Evolutionary conservation across 345 rosid species (phyloP), one percentile per base, ranked within the genome.

Genomic region (Theobroma cacao): DNA sequence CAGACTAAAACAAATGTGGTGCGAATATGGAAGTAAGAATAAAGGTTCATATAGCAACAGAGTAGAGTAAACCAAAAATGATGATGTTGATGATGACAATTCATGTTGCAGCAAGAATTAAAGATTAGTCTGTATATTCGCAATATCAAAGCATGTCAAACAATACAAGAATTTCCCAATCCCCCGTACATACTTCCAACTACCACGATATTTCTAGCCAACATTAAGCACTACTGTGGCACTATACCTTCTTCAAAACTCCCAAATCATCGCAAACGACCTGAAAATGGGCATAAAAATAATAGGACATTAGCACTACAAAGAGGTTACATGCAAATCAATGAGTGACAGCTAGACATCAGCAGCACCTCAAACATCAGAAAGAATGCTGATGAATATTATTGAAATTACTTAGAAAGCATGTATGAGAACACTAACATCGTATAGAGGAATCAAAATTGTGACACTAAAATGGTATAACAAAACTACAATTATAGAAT

Each of bases 201-300:
- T 68, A 68, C 12, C 11, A 66, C 24, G 33, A 65, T 11, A 41
- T 13, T 56, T 26, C 40, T n/a, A 33, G 36, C 34, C 36, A 47
- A 56, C 47, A 41, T 74, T 75, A 56, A 53, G 67, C 66, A 58
- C n/a, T n/a, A 31, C 26, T 41, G 48, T 17, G 48, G 63, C 59
- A 55, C 14, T 1, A 0, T 90, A 96, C 99, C 98, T 96, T 88
- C 91, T 96, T 96, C 72, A 90, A 31, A 62, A 96, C 91, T 74
- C 97, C 97, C 52, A 96, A 86, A 87, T 96, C 99, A 38, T 96
- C 97, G 55, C 84, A 85, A 76, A 95, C 78, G 67, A 94, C 92
- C 99, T 96, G 98, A 40, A 82, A 76, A 84, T 50, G 55, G 79
- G 47, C 69, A 70, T 17, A 47, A 48, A 20, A 84, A 17, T 77